These are phyloP conservation scores for Colletotrichum agaves DNA, from an alignment of 2,329 filamentous ascomycete species.

Conservation along the genomic window DNA sequence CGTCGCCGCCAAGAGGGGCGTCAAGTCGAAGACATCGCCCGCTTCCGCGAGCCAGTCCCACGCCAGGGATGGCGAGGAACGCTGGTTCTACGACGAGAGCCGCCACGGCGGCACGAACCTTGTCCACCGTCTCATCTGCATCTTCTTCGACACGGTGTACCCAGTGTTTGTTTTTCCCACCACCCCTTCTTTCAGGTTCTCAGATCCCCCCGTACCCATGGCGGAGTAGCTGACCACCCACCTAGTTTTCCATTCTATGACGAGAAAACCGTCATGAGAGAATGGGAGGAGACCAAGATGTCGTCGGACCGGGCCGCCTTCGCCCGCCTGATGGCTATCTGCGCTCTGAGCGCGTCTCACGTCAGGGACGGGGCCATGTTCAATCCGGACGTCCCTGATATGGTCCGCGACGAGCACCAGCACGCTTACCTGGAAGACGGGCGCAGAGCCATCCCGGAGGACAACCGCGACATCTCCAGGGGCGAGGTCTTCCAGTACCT, in stretches of 20 bases:
- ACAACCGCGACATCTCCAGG: conserved; percentile 21
- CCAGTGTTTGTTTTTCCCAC: conserved; percentile 33
- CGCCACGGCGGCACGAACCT: conserved; percentile 32
- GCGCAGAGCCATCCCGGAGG: conserved; percentile 31
- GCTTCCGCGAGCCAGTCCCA: conserved; percentile 16
- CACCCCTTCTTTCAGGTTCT: background rate
- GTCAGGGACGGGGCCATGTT: conserved; percentile 61
- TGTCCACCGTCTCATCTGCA: conserved; percentile 30
- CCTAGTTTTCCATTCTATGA: conserved; percentile 60
- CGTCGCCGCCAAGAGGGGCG: conserved; percentile 36
- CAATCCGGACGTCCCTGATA: conserved; percentile 49
- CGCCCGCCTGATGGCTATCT: conserved; percentile 62
- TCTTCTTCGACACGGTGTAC: conserved; percentile 39
- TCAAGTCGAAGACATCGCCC: conserved; percentile 36
- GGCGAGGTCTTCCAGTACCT: conserved; percentile 35
- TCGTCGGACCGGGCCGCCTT: conserved; percentile 50
- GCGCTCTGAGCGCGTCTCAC: conserved; percentile 59
- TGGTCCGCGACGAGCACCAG: conserved; percentile 20
- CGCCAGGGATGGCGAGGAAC: conserved; percentile 10
- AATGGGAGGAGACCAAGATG: conserved; percentile 54
- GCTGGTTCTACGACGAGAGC: conserved; percentile 35
- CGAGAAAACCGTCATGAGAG: conserved; percentile 51
- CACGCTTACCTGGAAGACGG: conserved; percentile 37
- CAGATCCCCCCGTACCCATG: no score
- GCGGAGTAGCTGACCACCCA: conserved; percentile 1